Base-by-base conservation (phyloP, 495 filamentous ascomycete species). In the Neurospora sp. region DNA sequence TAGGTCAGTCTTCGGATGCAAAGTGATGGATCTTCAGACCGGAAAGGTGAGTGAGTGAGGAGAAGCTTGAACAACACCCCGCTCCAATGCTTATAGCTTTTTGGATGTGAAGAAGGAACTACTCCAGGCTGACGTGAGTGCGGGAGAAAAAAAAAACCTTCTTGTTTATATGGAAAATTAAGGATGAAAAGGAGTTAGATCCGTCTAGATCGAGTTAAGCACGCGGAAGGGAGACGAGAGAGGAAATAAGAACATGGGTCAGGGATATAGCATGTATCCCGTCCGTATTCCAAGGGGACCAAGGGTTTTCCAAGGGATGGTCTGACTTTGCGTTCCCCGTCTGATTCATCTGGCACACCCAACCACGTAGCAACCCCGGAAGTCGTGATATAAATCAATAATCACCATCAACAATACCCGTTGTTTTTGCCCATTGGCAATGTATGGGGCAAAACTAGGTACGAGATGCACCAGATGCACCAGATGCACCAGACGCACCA, bases 151-250 rank as follows among this genome's bases (percentile, higher is more conserved):
- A 42, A 70, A 73, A 46, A 70, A 2, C 14, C 69, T 70, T 70
- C 16, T 5, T 70, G 5, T 40, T 40, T 70, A 41, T 39, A 46
- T 71, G 44, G 35, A 41, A 41, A 66, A 66, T 66, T 35, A 35
- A 66, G 54, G 54, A 66, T 66, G 6, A 66, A 66, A 39, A 14
- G 54, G 48, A 39, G 48, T 69, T 54, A 54, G 23, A 37, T 69
- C 40, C 35, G 41, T 23, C 37, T 66, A 66, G 39, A 69, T 39
- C 23, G 35, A 69, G 27, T 72, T 35, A 46, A 38, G 69, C 69
- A 76, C 74, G 75, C 46, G 69, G 48, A 74, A 76, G 70, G 73
- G 72, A 62, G 72, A 69, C 66, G 74, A 69, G 72, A 44, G 69
- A 75, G 74, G 69, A 75, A 74, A 70, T 71, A 62, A 74, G 66